phyloP scores from a whole-genome alignment of 208 protist genomes.

The Wallacemonas sp. region DNA sequence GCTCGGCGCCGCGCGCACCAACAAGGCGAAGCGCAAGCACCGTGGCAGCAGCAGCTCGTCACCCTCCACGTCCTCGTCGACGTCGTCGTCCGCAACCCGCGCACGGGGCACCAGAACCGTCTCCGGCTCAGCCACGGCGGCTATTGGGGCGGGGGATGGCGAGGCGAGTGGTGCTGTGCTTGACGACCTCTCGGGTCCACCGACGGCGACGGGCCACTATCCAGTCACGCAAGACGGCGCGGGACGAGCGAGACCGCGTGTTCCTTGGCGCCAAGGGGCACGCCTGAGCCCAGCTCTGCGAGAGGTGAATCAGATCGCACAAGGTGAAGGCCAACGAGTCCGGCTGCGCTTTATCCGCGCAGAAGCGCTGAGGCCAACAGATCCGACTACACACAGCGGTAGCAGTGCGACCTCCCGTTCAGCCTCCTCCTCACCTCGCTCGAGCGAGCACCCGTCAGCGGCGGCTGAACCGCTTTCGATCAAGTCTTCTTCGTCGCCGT shows the following conservation, averaged over 20 bases:
- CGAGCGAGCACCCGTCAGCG: background rate
- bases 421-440: background rate
- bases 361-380: background rate
- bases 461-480: too few species aligned
- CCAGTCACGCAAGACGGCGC: background rate
- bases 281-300: constrained; percentile 1
- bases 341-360: constrained; percentile 24
- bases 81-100: constrained; percentile 4
- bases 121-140: background rate
- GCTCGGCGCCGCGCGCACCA: background rate
- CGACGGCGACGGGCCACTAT: too few species aligned
- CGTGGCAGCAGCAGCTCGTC: background rate
- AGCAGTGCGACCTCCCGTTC: background rate
- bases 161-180: background rate
- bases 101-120: background rate
- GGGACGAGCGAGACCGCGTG: too few species aligned
- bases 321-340: constrained; percentile 28
- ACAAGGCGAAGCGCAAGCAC: constrained; percentile 9
- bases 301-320: constrained; percentile 20
- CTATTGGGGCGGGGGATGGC: background rate
- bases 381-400: background rate
- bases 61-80: background rate
- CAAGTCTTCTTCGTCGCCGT: too few species aligned
- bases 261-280: background rate
- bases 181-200: too few species aligned